Percentiles rank a stretch among this genome's conserved stretches.
phyloP scores from a whole-genome alignment of 129 eudicot genomes.

The Tanacetum coccineum region DNA sequence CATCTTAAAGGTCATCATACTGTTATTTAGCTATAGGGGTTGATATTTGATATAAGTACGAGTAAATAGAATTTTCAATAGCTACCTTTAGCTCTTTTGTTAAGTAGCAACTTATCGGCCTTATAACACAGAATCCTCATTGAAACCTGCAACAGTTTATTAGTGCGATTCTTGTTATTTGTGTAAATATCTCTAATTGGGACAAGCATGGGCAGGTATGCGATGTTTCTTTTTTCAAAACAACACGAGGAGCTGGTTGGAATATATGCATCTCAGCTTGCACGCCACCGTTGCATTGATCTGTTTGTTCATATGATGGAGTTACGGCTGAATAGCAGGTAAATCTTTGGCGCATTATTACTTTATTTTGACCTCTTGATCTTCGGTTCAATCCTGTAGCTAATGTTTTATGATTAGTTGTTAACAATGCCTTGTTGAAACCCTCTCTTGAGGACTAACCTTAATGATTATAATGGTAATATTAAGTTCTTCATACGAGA shows the following conservation, averaged over 20 bases:
- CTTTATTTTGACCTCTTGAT: neutral
- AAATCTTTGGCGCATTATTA: neutral
- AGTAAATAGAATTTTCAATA: neutral
- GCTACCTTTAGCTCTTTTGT: conserved; percentile 3
- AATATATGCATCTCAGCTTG: conserved; percentile 94
- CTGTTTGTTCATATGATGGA: conserved; percentile 99
- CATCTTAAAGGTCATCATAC: neutral
- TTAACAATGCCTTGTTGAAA: neutral
- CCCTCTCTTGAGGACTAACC: neutral
- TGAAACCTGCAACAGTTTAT: conserved; percentile 8
- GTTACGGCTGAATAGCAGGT: conserved; percentile 87
- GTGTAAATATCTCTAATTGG: conserved; percentile 20
- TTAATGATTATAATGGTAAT: too few relatives aligned
- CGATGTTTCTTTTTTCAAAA: conserved; percentile 79
- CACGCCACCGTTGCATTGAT: conserved; percentile 94
- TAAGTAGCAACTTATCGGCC: neutral
- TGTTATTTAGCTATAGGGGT: neutral
- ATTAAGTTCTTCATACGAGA: too few relatives aligned
- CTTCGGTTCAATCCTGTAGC: neutral
- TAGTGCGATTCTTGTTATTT: neutral
- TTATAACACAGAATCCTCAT: neutral
- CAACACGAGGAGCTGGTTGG: conserved; percentile 94
- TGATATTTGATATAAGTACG: neutral
- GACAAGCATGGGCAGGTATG: conserved; percentile 54
- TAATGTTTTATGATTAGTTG: neutral